phyloP scores from a whole-genome alignment of 306 rosid species.

The Alnus glutinosa region DNA sequence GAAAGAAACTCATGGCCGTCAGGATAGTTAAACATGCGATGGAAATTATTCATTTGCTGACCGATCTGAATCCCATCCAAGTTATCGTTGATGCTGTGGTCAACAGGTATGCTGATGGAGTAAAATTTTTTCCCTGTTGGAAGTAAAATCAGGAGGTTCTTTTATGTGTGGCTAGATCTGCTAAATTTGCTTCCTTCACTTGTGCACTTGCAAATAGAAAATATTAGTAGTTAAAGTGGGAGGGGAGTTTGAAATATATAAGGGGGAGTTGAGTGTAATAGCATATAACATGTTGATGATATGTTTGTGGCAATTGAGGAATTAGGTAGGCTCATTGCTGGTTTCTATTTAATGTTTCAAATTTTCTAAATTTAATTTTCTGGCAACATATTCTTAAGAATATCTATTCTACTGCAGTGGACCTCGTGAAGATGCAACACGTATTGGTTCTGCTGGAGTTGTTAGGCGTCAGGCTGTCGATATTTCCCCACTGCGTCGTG shows the following conservation, averaged over 20 bases:
- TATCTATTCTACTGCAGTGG: constrained; percentile 38
- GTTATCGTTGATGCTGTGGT: constrained; percentile 62
- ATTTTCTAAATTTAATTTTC: background rate
- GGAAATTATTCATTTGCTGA: constrained; percentile 65
- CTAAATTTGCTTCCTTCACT: background rate
- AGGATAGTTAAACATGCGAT: constrained; percentile 56
- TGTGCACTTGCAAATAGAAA: background rate
- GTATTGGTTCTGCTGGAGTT: constrained; percentile 73
- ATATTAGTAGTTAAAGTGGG: background rate
- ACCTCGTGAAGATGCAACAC: constrained; percentile 70
- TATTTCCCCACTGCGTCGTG: constrained; percentile 66
- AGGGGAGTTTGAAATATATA: background rate
- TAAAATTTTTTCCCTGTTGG: background rate
- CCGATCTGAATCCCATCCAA: constrained; percentile 63
- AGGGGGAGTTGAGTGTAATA: background rate
- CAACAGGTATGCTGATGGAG: constrained; percentile 43
- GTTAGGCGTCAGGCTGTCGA: constrained; percentile 73
- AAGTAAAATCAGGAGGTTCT: background rate
- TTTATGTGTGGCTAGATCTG: background rate
- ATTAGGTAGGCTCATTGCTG: background rate
- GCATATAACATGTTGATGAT: background rate
- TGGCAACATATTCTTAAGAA: background rate
- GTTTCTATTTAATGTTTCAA: background rate
- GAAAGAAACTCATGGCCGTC: constrained; percentile 65
- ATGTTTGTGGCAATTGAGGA: background rate